Evolutionary conservation across 768 basidiomycete genomes (phyloP), one percentile per base, ranked within the genome.

Genomic region (Trametopsis cervina): DNA sequence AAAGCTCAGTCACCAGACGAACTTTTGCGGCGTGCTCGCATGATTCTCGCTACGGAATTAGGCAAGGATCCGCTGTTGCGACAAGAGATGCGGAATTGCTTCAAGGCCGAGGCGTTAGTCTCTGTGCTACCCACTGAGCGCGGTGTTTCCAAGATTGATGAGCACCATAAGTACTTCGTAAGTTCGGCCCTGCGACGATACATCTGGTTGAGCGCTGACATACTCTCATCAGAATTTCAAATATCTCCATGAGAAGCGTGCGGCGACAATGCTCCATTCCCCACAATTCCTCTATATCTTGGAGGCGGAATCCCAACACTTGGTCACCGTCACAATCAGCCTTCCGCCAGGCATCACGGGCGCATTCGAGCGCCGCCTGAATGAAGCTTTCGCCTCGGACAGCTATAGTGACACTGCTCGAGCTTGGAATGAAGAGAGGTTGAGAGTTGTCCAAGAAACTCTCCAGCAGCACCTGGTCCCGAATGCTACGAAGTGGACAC

Each of bases 211-310:
- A 40, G 36, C 25, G 23, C 33, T 35, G 41, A 17, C 2, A 1
- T 27, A 45, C n/a, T 17, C 12, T 15, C 25, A 24, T 9, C 57
- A 99, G 95, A 83, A 80, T 57, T 98, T 98, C 78, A 98, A 98
- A 73, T 98, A 97, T 67, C 75, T 97, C 23, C 69, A 75, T 22
- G 75, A 85, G 51, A 98, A 96, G 60, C 81, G 79, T 21, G 75
- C 91, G 24, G 62, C 63, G 23, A 75, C 81, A 4, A 83, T 95
- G 79, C 57, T 81, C 33, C 74, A 81, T 35, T 70, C 76, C 1
- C 71, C 88, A 17, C 90, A 94, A 57, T 97, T 94, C 67, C 72
- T 97, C 21, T 83, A 90, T 55, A 95, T 98, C 54, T 79, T 97
- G 7, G 76, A 78, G 35, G 96, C 96, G 1, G 95, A 99, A 64